Evolutionary conservation across 768 basidiomycete species (phyloP), one percentile per base, ranked within the genome.

Genomic region (Suillus variegatus): DNA sequence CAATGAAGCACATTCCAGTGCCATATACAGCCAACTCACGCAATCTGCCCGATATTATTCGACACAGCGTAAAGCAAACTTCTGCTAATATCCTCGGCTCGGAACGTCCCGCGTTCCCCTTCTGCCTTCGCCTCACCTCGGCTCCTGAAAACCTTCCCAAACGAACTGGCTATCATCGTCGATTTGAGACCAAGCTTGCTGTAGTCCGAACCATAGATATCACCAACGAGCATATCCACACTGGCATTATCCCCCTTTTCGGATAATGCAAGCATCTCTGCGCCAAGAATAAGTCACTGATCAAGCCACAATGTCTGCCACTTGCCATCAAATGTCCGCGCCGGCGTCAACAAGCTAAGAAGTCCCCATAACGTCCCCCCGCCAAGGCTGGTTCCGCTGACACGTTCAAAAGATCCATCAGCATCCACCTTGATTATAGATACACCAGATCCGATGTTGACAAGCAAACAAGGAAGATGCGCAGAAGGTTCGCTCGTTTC

Each of bases 21-120:
- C 62, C 62, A 72, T 62, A 65, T 62, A 55, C 61, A 62, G 52
- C 46, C 54, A 55, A 91, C 95, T 76, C 78, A 99, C 97, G 97
- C 97, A 80, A 99, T 98, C 79, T 99, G 97, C 18, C 97, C 97
- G 70, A 99, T 99, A 77, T 99, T 99, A 80, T 99, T 99, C 71
- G 94, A 96, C 67, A 99, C 87, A 18, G 96, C 97, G 76, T 98
- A 99, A 40, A 99, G 83, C 75, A 99, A 80, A 78, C 94, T 95
- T 76, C 89, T 89, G 76, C 93, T 94, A 74, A 99, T 95, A 73
- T 99, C 97, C 79, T 98, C 94, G 4, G 95, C 86, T 25, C 84
- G 88, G 78, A 97, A 97, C 58, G 81, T 86, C 70, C 84, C 83
- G 79, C 91, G 95, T 78, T 88, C 83, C 41, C 68, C 54, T 12